phyloP scores from a whole-genome alignment of 2,329 filamentous ascomycete species.

The Cladosporium sp. region DNA sequence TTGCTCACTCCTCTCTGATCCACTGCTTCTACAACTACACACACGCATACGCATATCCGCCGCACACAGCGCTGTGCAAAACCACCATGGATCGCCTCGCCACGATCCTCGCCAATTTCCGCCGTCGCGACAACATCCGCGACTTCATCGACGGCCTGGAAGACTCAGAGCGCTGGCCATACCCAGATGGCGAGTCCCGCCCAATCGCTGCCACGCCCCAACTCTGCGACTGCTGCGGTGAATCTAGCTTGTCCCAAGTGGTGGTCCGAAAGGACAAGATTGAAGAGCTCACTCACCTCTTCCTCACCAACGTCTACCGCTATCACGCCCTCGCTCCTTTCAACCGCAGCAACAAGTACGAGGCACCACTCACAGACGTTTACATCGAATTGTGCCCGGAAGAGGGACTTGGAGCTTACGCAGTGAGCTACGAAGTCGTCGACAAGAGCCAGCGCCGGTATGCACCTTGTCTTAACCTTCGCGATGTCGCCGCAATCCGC shows the following conservation, averaged over 20 bases:
- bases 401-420: background rate
- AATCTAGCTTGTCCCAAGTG: background rate
- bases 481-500: background rate
- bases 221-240: background rate
- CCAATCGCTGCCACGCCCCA: background rate
- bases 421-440: background rate
- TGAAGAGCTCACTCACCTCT: background rate
- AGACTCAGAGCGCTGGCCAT: constrained; percentile 7
- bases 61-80: too few relatives aligned
- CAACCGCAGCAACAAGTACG: background rate
- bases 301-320: constrained; percentile 1
- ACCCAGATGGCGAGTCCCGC: background rate
- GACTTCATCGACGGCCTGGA: constrained; percentile 8
- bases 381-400: constrained; percentile 1
- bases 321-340: background rate
- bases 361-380: background rate
- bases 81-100: background rate
- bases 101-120: constrained; percentile 2
- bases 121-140: constrained; percentile 9
- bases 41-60: too few relatives aligned
- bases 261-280: background rate
- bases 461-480: background rate
- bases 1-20: background rate
- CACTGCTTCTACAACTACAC: background rate
- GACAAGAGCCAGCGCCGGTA: background rate